Evolutionary conservation across 139 green algal species (phyloP).

Genomic region (Tetradesmus lagerheimii): DNA sequence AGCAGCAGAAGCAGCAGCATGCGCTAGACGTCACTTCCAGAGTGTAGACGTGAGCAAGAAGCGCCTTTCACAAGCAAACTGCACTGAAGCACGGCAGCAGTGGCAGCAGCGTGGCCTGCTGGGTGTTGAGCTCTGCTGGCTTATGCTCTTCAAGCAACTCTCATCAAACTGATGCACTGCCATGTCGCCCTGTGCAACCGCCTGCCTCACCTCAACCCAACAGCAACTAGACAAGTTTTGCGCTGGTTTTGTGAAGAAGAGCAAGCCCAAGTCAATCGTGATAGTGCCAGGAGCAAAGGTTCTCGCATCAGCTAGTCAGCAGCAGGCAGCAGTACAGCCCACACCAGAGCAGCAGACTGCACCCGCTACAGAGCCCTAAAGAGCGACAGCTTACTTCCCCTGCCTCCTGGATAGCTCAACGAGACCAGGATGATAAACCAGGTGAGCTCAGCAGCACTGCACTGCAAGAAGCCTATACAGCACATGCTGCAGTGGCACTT

Average conservation of each 20-base stretch:
- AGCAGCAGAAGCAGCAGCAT: not conserved
- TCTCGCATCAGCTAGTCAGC: not conserved
- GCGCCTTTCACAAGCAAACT: too few relatives aligned
- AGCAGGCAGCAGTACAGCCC: not conserved
- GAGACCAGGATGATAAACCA: not conserved
- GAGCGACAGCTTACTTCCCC: not conserved
- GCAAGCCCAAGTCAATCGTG: not conserved
- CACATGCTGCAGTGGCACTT: too few relatives aligned
- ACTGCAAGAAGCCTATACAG: too few relatives aligned
- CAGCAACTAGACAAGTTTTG: constrained; percentile 46
- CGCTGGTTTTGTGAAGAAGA: constrained; percentile 40
- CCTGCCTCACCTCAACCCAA: not conserved
- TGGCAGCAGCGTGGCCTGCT: too few relatives aligned
- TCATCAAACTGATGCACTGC: not conserved
- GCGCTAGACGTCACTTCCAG: too few relatives aligned
- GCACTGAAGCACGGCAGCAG: too few relatives aligned
- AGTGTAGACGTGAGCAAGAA: too few relatives aligned
- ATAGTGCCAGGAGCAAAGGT: constrained; percentile 1
- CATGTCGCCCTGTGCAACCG: not conserved
- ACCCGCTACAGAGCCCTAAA: not conserved
- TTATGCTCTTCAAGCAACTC: not conserved
- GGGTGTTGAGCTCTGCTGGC: too few relatives aligned
- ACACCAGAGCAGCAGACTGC: not conserved
- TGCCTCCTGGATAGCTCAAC: too few relatives aligned
- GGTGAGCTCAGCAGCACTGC: not conserved